Conservation (phyloP, 2,329 filamentous ascomycete genomes). For the Calonectria pauciramosa region DNA sequence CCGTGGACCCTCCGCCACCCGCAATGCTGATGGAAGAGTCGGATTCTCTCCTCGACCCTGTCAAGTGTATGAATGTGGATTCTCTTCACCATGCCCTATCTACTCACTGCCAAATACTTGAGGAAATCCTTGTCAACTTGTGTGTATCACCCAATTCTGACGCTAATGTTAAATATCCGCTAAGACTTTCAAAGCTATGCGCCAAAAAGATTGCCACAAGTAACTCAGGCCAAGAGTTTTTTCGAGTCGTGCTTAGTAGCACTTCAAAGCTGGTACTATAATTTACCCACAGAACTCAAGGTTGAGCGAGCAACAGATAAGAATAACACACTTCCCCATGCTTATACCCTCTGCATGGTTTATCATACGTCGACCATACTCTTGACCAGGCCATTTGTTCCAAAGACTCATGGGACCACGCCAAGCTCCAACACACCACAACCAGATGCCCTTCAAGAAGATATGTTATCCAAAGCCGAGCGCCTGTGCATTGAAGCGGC, state of each 20-base stretch:
- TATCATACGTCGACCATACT: slow-evolving; percentile 19
- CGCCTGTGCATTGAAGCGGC: background rate
- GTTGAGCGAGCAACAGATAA: background rate
- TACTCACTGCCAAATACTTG: slow-evolving; percentile 22
- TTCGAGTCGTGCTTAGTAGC: slow-evolving; percentile 14
- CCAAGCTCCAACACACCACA: background rate
- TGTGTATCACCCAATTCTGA: background rate
- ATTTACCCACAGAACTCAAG: background rate
- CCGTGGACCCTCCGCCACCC: background rate
- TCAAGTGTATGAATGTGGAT: background rate
- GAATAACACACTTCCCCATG: background rate
- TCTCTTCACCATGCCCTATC: background rate
- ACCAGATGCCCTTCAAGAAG: background rate
- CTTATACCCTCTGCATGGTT: slow-evolving; percentile 8
- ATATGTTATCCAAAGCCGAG: background rate
- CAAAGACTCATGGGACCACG: background rate
- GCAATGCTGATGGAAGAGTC: background rate
- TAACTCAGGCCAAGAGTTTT: background rate
- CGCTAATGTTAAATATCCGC: background rate
- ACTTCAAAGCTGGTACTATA: slow-evolving; percentile 12
- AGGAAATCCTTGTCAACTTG: slow-evolving; percentile 22
- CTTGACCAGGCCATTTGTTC: slow-evolving; percentile 11
- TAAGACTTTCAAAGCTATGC: background rate
- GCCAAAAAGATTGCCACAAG: background rate
- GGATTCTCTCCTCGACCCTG: background rate